Percentiles rank a stretch among this genome's conserved stretches.
Conservation (phyloP, 768 basidiomycete genomes). For the Wakefieldia striispora region DNA sequence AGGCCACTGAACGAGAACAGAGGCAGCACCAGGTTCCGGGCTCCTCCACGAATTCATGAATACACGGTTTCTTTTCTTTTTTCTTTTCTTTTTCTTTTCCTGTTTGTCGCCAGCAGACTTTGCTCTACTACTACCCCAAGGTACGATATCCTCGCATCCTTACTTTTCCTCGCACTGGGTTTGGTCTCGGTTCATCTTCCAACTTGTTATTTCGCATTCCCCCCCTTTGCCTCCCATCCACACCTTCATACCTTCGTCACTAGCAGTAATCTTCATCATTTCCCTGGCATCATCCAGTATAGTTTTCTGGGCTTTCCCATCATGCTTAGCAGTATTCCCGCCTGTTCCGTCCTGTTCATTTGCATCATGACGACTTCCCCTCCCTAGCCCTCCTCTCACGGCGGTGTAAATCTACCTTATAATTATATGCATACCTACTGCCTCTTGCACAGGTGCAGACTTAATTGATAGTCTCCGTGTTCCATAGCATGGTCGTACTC, state of each 20-base stretch:
- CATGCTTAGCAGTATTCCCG: slow-evolving; percentile 28
- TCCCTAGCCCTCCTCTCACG: slow-evolving; percentile 21
- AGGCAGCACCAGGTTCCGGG: slow-evolving; percentile 25
- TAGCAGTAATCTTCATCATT: slow-evolving; percentile 29
- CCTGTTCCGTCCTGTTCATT: slow-evolving; percentile 20
- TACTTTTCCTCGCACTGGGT: slow-evolving; percentile 17
- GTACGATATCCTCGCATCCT: slow-evolving; percentile 29
- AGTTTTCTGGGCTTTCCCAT: slow-evolving; percentile 20
- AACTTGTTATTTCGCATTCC: slow-evolving; percentile 21
- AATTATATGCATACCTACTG: slow-evolving; percentile 34
- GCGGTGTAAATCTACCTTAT: slow-evolving; percentile 37
- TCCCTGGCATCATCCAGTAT: slow-evolving; percentile 30
- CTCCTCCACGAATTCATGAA: slow-evolving; percentile 31
- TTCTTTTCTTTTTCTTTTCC: background rate
- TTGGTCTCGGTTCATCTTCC: slow-evolving; percentile 22
- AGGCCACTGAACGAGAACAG: slow-evolving; percentile 65
- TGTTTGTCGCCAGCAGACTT: slow-evolving; percentile 20
- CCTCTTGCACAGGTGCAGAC: slow-evolving; percentile 29
- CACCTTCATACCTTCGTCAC: slow-evolving; percentile 29
- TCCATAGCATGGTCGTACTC: slow-evolving; percentile 17
- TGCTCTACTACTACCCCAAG: slow-evolving; percentile 23
- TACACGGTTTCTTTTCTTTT: slow-evolving; percentile 12
- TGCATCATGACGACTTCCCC: slow-evolving; percentile 24
- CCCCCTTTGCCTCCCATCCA: slow-evolving; percentile 13
- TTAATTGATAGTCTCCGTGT: slow-evolving; percentile 27